Percentiles rank a stretch among this genome's conserved stretches.
phyloP scores from a whole-genome alignment of 768 basidiomycete genomes.

The Tricholoma bakamatsutake region DNA sequence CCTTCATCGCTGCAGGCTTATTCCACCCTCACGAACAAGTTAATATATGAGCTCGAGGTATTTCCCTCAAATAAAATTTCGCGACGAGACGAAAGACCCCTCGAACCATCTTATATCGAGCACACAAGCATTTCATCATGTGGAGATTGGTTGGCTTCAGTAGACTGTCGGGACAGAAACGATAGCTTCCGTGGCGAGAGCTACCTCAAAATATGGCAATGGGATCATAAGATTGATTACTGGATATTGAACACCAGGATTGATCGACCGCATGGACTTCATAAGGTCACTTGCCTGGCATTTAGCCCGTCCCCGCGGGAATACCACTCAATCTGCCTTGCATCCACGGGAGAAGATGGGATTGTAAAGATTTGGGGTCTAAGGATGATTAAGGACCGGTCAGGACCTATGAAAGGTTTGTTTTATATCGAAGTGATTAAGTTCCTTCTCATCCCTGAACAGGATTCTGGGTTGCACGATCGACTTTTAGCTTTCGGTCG shows the following conservation, averaged over 20 bases:
- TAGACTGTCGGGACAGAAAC: conserved; percentile 70
- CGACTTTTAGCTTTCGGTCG: conserved; percentile 64
- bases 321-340: conserved; percentile 38
- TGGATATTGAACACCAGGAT: conserved; percentile 86
- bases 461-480: conserved; percentile 81
- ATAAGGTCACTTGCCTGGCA: conserved; percentile 53
- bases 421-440: not conserved
- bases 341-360: conserved; percentile 73
- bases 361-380: conserved; percentile 79
- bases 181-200: conserved; percentile 60
- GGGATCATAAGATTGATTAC: conserved; percentile 56
- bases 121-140: conserved; percentile 55
- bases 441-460: conserved; percentile 1
- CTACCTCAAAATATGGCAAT: conserved; percentile 88
- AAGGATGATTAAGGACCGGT: conserved; percentile 38
- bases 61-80: conserved; percentile 91
- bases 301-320: conserved; percentile 53
- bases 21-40: conserved; percentile 62
- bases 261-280: conserved; percentile 76
- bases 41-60: conserved; percentile 85
- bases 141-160: conserved; percentile 90
- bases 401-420: conserved; percentile 48
- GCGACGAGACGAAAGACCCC: conserved; percentile 65
- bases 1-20: conserved; percentile 93
- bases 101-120: conserved; percentile 76